phyloP scores from a whole-genome alignment of 371 early-diverging fungal species.

The Zopfochytrium polystomum region DNA sequence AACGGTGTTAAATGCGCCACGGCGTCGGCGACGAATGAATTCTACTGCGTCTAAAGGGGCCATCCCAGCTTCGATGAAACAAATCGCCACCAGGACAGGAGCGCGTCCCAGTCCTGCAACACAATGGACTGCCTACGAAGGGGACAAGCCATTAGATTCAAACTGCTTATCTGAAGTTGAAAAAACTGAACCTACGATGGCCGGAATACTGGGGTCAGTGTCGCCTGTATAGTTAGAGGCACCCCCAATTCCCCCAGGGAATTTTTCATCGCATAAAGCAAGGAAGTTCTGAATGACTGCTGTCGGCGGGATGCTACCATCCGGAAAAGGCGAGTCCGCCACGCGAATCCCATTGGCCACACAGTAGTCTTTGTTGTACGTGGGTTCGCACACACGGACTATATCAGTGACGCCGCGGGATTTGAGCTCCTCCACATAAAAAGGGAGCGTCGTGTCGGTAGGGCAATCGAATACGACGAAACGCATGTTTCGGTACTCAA shows the following conservation, averaged over 20 bases:
- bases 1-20: slow-evolving; percentile 68
- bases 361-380: slow-evolving; percentile 60
- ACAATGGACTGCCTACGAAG: slow-evolving; percentile 65
- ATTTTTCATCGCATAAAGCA: slow-evolving; percentile 19
- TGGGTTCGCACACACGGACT: slow-evolving; percentile 88
- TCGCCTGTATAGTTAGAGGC: slow-evolving; percentile 3
- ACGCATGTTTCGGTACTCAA: slow-evolving; percentile 64
- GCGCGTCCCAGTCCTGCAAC: slow-evolving; percentile 76
- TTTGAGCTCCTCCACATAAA: slow-evolving; percentile 68
- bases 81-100: slow-evolving; percentile 69
- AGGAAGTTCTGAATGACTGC: slow-evolving; percentile 18
- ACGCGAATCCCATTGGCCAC: slow-evolving; percentile 69
- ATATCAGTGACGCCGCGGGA: slow-evolving; percentile 74
- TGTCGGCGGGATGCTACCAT: slow-evolving; percentile 50
- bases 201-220: not conserved
- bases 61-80: slow-evolving; percentile 72
- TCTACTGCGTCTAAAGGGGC: slow-evolving; percentile 67
- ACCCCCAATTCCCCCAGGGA: slow-evolving; percentile 22
- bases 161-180: no score
- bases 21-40: slow-evolving; percentile 60
- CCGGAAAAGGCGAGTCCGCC: slow-evolving; percentile 72
- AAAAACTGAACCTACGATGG: no score
- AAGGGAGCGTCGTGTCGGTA: slow-evolving; percentile 71
- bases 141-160: no score
- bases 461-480: slow-evolving; percentile 90